A percentile compares a stretch with the other conserved stretches of the same genome.
Conservation (phyloP, 768 basidiomycete genomes). For the Lactarius sp. region DNA sequence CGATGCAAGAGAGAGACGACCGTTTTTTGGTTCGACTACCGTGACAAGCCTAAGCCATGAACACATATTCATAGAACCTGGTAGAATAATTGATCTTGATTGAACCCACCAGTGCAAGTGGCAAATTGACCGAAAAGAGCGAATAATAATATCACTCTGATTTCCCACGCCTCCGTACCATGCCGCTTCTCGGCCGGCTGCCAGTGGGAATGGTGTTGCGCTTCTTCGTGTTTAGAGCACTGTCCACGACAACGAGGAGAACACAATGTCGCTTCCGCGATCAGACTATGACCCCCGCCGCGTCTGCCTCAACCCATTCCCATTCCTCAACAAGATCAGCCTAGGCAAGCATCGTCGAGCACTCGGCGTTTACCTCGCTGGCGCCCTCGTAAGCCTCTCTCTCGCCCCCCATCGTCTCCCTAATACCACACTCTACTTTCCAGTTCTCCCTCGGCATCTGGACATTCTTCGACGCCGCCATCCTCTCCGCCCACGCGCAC, state of each 20-base stretch:
- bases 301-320: constrained; percentile 85
- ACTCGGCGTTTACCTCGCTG: constrained; percentile 86
- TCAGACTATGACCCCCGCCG: constrained; percentile 80
- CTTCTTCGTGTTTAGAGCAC: too few species aligned
- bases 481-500: constrained; percentile 82
- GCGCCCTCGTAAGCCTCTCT: constrained; percentile 68
- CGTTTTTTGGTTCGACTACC: too few species aligned
- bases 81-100: too few species aligned
- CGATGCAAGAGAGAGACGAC: too few species aligned
- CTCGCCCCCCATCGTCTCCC: constrained; percentile 9
- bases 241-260: constrained; percentile 4
- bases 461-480: constrained; percentile 90
- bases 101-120: too few species aligned
- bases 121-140: too few species aligned
- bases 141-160: too few species aligned
- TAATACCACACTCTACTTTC: background rate
- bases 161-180: background rate
- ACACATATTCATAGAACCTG: too few species aligned
- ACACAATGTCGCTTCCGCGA: constrained; percentile 57
- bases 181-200: too few species aligned
- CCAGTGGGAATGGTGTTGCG: too few species aligned
- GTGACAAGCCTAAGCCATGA: too few species aligned
- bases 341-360: constrained; percentile 76
- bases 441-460: constrained; percentile 95
- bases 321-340: constrained; percentile 45